Conservation (phyloP, 352 stramenopile species). For the Pythium brachiatum region DNA sequence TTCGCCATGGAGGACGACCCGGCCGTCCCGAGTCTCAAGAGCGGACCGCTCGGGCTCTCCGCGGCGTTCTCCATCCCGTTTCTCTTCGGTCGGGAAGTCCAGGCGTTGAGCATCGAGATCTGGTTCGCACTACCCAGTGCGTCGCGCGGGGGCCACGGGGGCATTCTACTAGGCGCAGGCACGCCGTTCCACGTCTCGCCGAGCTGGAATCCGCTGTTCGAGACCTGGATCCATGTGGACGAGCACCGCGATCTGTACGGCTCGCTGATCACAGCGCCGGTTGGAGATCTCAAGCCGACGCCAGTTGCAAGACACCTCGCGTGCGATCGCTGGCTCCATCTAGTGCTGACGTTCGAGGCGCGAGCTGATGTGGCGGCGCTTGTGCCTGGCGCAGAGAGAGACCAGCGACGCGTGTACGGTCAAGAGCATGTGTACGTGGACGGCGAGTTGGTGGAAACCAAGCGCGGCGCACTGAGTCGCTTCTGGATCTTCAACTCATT, state of each 20-base stretch:
- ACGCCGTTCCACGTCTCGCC: conserved; percentile 28
- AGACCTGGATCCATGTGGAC: conserved; percentile 20
- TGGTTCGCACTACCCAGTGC: conserved; percentile 17
- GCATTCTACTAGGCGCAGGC: conserved; percentile 21
- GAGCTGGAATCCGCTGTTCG: conserved; percentile 26
- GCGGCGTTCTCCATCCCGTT: conserved; percentile 25
- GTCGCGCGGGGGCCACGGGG: not conserved
- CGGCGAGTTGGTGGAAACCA: conserved; percentile 18
- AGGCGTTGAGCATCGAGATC: conserved; percentile 22
- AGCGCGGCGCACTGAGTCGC: conserved; percentile 19
- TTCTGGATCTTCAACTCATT: conserved; percentile 28
- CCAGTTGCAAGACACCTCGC: conserved; percentile 25
- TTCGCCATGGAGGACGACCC: conserved; percentile 12
- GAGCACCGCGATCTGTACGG: conserved; percentile 10
- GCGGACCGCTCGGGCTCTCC: conserved; percentile 7
- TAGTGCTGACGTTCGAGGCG: conserved; percentile 39
- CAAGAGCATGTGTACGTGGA: conserved; percentile 40
- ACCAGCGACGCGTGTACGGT: conserved; percentile 12
- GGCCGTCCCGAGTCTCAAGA: not conserved
- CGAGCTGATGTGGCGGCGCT: not conserved
- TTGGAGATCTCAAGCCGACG: not conserved
- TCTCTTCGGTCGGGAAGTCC: conserved; percentile 25
- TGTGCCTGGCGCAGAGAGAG: conserved; percentile 1
- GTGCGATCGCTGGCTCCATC: conserved; percentile 40
- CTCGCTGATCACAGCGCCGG: conserved; percentile 11